Evolutionary conservation across 805 yeast genomes (phyloP).

Genomic region (Blastobotrys chiropterorum): DNA sequence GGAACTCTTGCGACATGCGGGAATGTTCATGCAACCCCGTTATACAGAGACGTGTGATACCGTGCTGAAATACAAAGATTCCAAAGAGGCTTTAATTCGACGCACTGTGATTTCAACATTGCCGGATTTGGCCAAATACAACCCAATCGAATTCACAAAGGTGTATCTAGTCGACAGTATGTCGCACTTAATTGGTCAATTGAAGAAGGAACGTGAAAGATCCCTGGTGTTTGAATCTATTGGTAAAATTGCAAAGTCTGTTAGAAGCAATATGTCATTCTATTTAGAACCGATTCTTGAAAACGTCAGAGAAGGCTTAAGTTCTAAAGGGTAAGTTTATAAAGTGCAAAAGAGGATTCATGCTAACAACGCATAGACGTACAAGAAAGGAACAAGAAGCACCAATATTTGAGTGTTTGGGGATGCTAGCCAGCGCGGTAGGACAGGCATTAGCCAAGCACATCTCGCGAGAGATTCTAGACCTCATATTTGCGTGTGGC

Average conservation of each 20-base stretch:
- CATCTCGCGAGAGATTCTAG: conserved; percentile 72
- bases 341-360: neutral
- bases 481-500: conserved; percentile 74
- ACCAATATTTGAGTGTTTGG: conserved; percentile 82
- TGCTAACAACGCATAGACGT: conserved; percentile 29
- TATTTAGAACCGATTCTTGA: conserved; percentile 84
- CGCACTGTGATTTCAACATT: conserved; percentile 79
- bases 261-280: conserved; percentile 77
- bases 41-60: conserved; percentile 74
- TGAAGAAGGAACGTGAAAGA: conserved; percentile 71
- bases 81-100: conserved; percentile 67
- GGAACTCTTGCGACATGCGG: conserved; percentile 67
- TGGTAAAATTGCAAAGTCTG: conserved; percentile 74
- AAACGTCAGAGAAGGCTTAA: conserved; percentile 72
- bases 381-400: conserved; percentile 70
- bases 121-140: conserved; percentile 76
- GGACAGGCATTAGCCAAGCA: conserved; percentile 92
- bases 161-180: conserved; percentile 75
- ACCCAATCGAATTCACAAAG: conserved; percentile 67
- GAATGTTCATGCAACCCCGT: conserved; percentile 62
- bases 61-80: conserved; percentile 66
- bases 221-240: conserved; percentile 71
- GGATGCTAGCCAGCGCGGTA: conserved; percentile 78
- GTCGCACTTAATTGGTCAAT: conserved; percentile 67
- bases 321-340: conserved; percentile 43